Percentiles rank a stretch among this genome's conserved stretches.
Conservation (phyloP, 2,329 filamentous ascomycete species). For the Sporothrix phasma region DNA sequence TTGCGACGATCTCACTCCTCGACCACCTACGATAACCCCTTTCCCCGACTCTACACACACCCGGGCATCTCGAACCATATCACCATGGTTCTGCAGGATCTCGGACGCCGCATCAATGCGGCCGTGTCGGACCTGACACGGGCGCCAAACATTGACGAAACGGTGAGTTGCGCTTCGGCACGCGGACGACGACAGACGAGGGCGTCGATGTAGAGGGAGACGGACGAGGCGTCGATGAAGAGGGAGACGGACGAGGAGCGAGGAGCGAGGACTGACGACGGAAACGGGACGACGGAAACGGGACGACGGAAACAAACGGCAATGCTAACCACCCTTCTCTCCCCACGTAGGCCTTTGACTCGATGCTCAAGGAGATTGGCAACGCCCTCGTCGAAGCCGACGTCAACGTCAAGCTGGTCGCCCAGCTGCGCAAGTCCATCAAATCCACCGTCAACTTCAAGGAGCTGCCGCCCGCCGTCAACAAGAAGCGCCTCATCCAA, state of each 20-base stretch:
- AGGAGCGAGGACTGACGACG: no score
- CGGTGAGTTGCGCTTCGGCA: conserved; percentile 43
- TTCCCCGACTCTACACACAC: not conserved
- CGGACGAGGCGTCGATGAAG: no score
- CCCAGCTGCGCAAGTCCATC: conserved; percentile 85
- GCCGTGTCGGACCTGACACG: conserved; percentile 89
- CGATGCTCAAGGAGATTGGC: conserved; percentile 97
- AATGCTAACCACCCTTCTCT: conserved; percentile 2
- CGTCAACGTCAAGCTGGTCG: conserved; percentile 90
- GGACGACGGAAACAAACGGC: not conserved
- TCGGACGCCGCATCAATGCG: conserved; percentile 95
- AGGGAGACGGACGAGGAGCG: no score
- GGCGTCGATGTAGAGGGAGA: no score
- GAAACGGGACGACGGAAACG: not conserved
- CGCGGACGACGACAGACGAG: not conserved
- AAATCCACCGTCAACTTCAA: conserved; percentile 88
- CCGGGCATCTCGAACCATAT: not conserved
- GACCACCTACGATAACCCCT: not conserved
- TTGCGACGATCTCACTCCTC: not conserved
- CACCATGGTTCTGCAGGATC: conserved; percentile 93
- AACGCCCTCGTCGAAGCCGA: conserved; percentile 92
- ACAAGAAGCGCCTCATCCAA: conserved; percentile 97
- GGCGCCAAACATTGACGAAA: conserved; percentile 90
- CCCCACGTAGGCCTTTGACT: conserved; percentile 68
- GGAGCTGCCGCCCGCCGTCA: conserved; percentile 79